Base-by-base conservation (phyloP, 345 rosid species). In the Cardamine occulta region DNA sequence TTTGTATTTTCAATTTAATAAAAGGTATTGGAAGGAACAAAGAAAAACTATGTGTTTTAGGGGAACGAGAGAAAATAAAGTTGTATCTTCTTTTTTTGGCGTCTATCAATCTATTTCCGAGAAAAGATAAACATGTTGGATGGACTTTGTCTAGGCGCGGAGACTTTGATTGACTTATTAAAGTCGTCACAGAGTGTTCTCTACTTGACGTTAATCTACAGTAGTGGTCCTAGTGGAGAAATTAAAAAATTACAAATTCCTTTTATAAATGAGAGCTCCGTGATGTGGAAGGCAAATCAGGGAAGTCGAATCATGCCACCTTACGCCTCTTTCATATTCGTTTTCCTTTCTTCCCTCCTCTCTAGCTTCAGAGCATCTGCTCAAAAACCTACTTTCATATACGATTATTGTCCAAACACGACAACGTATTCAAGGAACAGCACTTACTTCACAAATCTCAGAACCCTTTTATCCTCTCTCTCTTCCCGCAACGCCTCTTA, bases 391-490 rank as follows among this genome's bases (percentile, higher is more conserved):
- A 0, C 0, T 56, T 8, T 14, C 21, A 1, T 29, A 29, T 32
- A 32, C 35, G 2, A 29, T 3, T 1, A 0, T 1, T 68, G 73
- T 52, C 3, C 12, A 11, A 48, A 18, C 32, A 40, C 57, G 15
- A 75, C 70, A 26, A 84, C 72, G 45, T 85, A 34, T 71, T 34
- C 86, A 5, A 2, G 31, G 1, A 79, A 81, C 65, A 82, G 82
- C 70, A 60, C 84, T 48, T 86, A 63, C 76, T 58, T 52, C 2
- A 32, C 59, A 63, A 88, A 85, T 74, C 86, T 85, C 17, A 59
- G 24, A 35, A 63, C 52, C 56, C 23, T 76, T 78, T 82, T 61
- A 75, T 84, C 53, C 17, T 75, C 72, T 69, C 85, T 64, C 51
- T 85, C 45, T 9, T 19, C 63, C 49, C 40, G 62, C 21, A 62